Base-by-base conservation (phyloP, 2,329 filamentous ascomycete genomes). In the Cytospora piceae region DNA sequence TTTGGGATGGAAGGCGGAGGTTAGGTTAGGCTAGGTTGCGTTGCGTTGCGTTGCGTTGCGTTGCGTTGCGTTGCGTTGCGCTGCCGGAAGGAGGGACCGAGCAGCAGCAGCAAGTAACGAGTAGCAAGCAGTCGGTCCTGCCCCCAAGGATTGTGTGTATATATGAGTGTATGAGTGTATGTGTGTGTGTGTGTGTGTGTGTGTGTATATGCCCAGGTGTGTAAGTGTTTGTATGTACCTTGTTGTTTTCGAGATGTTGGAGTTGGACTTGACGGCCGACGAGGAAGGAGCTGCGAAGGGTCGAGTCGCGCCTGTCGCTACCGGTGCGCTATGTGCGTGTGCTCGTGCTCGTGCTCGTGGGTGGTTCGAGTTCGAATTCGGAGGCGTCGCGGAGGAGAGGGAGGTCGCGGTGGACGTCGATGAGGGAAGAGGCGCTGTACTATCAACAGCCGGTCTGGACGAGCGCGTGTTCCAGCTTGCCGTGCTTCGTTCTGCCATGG, bases 401-500 rank as follows among this genome's bases (percentile, higher is more conserved):
- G 66, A 61, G 37, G 66, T 68, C 59, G 70, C 54, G 49, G 69
- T 68, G 17, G 70, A 69, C 62, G 69, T 68, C 24, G 71, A 68
- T 55, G 71, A 68, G 58, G 69, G 69, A 14, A 14, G 46, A 39
- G 65, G 65, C 59, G 59, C 65, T 54, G 68, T 61, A 82, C 83
- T 82, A 77, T 85, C 82, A 79, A 80, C 79, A 82, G 77, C 79
- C 80, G 80, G 80, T 82, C 79, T 78, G 75, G 79, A 63, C 66
- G 63, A 79, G 77, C 80, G 80, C 79, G 75, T 75, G 72, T 78
- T 68, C 66, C 66, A 68, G 58, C 63, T 80, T 79, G 78, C 77
- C 77, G 76, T 74, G 74, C 78, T 87, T 86, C 81, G 85, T 83
- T 87, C 85, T 86, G 85, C 85, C 85, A 87, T 87, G 83, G 82